Evolutionary conservation across 2,329 filamentous ascomycete genomes (phyloP).

Genomic region (Mariannaea sp.): DNA sequence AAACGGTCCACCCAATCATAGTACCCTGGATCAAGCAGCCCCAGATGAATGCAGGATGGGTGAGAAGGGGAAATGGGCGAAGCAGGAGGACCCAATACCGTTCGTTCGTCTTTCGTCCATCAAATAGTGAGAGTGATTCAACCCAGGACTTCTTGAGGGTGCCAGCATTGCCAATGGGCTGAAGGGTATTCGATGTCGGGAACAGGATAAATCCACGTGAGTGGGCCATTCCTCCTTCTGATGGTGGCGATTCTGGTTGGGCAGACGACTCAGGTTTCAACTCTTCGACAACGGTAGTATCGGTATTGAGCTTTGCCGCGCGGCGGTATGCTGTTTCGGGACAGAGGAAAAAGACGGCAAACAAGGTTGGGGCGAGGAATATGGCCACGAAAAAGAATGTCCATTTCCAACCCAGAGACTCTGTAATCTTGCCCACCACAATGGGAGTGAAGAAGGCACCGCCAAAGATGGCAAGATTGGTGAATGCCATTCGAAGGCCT

Average conservation of each 20-base stretch:
- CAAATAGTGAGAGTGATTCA: conserved; percentile 71
- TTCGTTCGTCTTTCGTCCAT: conserved; percentile 81
- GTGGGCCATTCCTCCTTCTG: conserved; percentile 1
- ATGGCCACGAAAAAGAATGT: conserved; percentile 88
- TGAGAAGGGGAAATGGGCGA: conserved; percentile 81
- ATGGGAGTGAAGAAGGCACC: conserved; percentile 75
- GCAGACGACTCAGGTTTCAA: conserved; percentile 18
- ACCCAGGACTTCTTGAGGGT: conserved; percentile 61
- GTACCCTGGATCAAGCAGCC: conserved; percentile 79
- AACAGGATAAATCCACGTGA: conserved; percentile 39
- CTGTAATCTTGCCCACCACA: conserved; percentile 85
- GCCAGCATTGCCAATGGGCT: conserved; percentile 42
- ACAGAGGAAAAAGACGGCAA: conserved; percentile 75
- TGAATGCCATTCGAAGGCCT: conserved; percentile 84
- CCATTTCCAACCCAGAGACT: conserved; percentile 80
- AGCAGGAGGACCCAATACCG: conserved; percentile 66
- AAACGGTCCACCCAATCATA: conserved; percentile 94
- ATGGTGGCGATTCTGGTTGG: conserved; percentile 8
- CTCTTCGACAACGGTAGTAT: conserved; percentile 50
- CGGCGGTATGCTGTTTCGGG: conserved; percentile 84
- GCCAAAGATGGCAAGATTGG: conserved; percentile 62
- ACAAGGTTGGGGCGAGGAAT: conserved; percentile 72
- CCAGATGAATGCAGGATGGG: conserved; percentile 87
- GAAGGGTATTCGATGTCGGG: conserved; percentile 41
- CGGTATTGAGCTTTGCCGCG: conserved; percentile 69